phyloP scores from a whole-genome alignment of 768 basidiomycete species.

The Russula olivacea region DNA sequence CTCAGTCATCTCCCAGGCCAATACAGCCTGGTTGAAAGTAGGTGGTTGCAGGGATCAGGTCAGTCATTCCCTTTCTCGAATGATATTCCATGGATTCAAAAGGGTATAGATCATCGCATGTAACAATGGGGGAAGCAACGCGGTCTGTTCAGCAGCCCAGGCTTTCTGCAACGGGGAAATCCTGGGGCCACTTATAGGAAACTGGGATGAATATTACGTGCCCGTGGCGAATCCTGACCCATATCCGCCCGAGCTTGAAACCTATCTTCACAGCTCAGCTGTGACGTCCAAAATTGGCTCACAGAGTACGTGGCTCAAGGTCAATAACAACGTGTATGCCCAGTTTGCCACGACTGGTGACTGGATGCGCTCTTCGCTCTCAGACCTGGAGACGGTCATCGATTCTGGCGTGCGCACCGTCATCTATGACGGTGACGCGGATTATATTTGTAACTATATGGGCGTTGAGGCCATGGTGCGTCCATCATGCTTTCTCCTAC shows the following conservation, averaged over 20 bases:
- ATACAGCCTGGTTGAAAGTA: conserved; percentile 38
- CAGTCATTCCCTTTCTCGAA: not conserved
- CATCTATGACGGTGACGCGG: conserved; percentile 53
- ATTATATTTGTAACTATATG: conserved; percentile 50
- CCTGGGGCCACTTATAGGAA: conserved; percentile 30
- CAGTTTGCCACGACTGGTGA: conserved; percentile 49
- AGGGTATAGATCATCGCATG: conserved; percentile 44
- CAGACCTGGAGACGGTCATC: conserved; percentile 51
- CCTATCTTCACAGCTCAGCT: conserved; percentile 31
- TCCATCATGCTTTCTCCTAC: not conserved
- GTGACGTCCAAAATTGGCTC: conserved; percentile 39
- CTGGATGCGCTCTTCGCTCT: conserved; percentile 49
- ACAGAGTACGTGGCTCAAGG: conserved; percentile 38
- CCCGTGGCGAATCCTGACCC: conserved; percentile 39
- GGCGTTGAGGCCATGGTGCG: conserved; percentile 56
- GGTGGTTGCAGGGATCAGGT: conserved; percentile 50
- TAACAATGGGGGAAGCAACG: conserved; percentile 43
- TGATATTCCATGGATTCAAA: not conserved
- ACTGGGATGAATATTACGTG: conserved; percentile 53
- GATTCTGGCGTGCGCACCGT: conserved; percentile 50
- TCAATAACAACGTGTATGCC: conserved; percentile 39
- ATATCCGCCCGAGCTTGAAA: conserved; percentile 42
- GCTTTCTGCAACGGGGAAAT: conserved; percentile 52
- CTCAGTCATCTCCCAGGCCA: conserved; percentile 39
- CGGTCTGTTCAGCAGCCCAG: conserved; percentile 41